Conservation (phyloP, 345 rosid species). For the Iberis pinnata region DNA sequence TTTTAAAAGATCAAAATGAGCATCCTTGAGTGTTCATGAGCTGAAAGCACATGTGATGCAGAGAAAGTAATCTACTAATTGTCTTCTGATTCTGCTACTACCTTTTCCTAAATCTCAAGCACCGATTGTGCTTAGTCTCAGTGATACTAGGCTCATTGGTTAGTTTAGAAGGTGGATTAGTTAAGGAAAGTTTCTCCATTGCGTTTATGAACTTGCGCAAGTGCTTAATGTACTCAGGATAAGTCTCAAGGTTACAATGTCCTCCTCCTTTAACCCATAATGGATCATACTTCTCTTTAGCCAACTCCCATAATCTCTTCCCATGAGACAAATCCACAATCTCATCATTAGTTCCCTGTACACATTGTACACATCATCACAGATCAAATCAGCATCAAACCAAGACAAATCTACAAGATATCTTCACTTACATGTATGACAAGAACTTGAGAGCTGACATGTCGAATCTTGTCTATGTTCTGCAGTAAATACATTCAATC, state of each 20-base stretch:
- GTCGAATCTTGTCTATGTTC: conserved; percentile 96
- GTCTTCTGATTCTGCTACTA: conserved; percentile 17
- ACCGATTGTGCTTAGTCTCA: conserved; percentile 54
- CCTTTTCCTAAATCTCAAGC: conserved; percentile 58
- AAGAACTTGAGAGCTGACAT: conserved; percentile 77
- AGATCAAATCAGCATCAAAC: conserved; percentile 1
- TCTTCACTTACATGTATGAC: conserved; percentile 91
- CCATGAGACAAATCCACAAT: conserved; percentile 87
- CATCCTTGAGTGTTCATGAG: conserved; percentile 17
- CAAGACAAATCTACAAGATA: too few species aligned
- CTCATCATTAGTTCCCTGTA: conserved; percentile 89
- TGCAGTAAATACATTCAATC: conserved; percentile 36
- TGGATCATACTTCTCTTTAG: conserved; percentile 86
- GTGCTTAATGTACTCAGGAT: conserved; percentile 86
- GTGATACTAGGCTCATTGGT: conserved; percentile 46
- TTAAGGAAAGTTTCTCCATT: conserved; percentile 75
- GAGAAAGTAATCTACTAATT: conserved; percentile 10
- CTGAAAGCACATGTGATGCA: conserved; percentile 15
- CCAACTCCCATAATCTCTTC: conserved; percentile 83
- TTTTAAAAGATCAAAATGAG: too few species aligned
- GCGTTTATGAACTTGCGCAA: conserved; percentile 69
- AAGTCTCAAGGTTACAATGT: conserved; percentile 93
- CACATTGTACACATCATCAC: background rate
- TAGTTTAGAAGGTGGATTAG: conserved; percentile 45
- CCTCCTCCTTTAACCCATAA: conserved; percentile 98